Base-by-base conservation (phyloP, 805 yeast species). In the Metschnikowia orientalis region DNA sequence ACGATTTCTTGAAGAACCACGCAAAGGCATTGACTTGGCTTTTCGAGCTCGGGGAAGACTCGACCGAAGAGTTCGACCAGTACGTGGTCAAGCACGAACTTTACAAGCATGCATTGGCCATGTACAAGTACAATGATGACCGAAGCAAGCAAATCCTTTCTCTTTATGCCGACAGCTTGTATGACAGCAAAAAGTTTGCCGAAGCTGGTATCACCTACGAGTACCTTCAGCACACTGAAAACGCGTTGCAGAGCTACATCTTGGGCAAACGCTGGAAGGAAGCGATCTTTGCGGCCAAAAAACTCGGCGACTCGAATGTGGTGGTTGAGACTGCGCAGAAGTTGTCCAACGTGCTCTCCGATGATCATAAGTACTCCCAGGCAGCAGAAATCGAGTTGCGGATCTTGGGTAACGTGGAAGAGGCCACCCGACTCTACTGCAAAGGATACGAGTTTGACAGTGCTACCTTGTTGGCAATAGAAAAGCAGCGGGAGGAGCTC, bases 121-220 rank as follows among this genome's bases (percentile, higher is more conserved):
- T 83, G 15, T 81, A 75, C 60, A 73, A 70, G 40, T 73, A 81
- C 44, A 75, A 82, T 15, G 55, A 61, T 20, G 57, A 57, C 4
- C 74, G 81, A 42, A 79, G 75, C 42, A 64, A 73, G 35, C 58
- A 53, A 5, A 71, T 88, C 4, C 67, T 83, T 49, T 56, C 54
- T 4, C 51, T 73, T 20, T 86, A 75, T 54, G 97, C 95, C 1
- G 69, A 64, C 21, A 54, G 70, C 40, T 66, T 88, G 44, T 66
- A 72, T 24, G 69, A 73, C 2, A 63, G 68, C 33, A 77, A 79
- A 34, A 62, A 72, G 28, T 83, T 73, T 50, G 56, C 53, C n/a
- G 95, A 85, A 47, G 84, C 97, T 2, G 98, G 82, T 29, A 51
- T 84, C 21, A 72, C 81, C 2, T 88, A 68, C 55, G 98, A 92